Evolutionary conservation across 2,329 filamentous ascomycete genomes (phyloP).

Genomic region (Scedosporium minutisporum): DNA sequence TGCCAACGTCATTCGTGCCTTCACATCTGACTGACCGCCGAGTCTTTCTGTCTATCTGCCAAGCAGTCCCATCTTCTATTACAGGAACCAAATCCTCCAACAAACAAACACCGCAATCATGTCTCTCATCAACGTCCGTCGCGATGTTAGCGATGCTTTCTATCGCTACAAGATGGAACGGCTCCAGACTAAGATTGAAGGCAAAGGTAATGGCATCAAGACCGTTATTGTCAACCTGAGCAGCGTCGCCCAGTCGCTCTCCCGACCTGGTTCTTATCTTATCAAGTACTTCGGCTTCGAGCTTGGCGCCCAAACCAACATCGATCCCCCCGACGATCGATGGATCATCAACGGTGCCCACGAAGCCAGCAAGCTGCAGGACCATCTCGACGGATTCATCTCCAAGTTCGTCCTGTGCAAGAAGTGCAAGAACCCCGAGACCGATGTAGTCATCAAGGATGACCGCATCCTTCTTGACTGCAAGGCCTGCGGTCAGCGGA

Average conservation of each 20-base stretch:
- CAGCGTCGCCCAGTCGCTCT: conserved; percentile 85
- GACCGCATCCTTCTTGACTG: conserved; percentile 88
- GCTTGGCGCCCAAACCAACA: conserved; percentile 96
- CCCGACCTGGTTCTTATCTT: conserved; percentile 84
- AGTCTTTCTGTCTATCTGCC: not conserved
- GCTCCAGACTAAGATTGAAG: conserved; percentile 97
- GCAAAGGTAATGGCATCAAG: conserved; percentile 99
- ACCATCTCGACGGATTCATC: conserved; percentile 97
- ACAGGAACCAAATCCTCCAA: not conserved
- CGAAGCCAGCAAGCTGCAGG: conserved; percentile 89
- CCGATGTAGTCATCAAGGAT: conserved; percentile 90
- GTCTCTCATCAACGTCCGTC: conserved; percentile 97
- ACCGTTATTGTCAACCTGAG: conserved; percentile 93
- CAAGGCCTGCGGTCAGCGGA: conserved; percentile 94
- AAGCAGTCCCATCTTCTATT: not conserved
- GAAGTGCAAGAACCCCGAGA: conserved; percentile 99
- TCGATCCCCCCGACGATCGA: conserved; percentile 91
- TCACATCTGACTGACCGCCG: not conserved
- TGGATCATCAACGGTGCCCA: conserved; percentile 99
- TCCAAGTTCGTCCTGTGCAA: conserved; percentile 98
- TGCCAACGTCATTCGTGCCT: not conserved
- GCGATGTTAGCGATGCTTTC: conserved; percentile 96
- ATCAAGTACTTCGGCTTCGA: conserved; percentile 99
- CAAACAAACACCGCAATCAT: conserved; percentile 44
- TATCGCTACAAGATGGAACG: conserved; percentile 99